phyloP scores from a whole-genome alignment of 2,329 filamentous ascomycete genomes.

The Drechslerella dactyloides region DNA sequence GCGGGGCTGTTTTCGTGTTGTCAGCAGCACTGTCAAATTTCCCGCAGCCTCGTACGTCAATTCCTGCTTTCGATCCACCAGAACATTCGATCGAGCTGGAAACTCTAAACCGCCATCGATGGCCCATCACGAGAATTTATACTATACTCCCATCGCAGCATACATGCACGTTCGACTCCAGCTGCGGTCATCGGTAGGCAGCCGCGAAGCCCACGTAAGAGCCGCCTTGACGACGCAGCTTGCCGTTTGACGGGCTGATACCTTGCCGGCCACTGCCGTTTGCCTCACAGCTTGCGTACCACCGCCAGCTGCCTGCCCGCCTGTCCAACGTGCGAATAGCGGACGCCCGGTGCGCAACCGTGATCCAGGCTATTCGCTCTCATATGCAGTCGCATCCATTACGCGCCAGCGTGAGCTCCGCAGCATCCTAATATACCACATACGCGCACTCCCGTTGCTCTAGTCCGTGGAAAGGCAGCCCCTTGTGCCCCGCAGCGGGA shows the following conservation, averaged over 20 bases:
- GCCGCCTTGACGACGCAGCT: not conserved
- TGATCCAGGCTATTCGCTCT: not conserved
- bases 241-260: not conserved
- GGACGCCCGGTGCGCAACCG: not conserved
- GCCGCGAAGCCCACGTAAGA: constrained; percentile 3
- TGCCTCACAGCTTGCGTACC: constrained; percentile 5
- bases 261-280: not conserved
- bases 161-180: too few species aligned
- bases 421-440: too few species aligned
- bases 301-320: not conserved
- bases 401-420: too few species aligned
- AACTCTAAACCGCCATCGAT: not conserved
- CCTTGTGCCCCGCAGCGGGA: too few species aligned
- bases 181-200: not conserved
- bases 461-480: too few species aligned
- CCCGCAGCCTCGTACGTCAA: constrained; percentile 11
- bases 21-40: constrained; percentile 15
- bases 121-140: not conserved
- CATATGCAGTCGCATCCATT: not conserved
- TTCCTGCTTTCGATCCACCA: not conserved
- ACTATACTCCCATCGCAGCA: not conserved
- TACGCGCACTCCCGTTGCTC: too few species aligned
- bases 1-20: constrained; percentile 32
- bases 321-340: not conserved
- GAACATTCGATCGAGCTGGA: not conserved